phyloP scores from a whole-genome alignment of 106 monocot species.

The Posidonia australis region DNA sequence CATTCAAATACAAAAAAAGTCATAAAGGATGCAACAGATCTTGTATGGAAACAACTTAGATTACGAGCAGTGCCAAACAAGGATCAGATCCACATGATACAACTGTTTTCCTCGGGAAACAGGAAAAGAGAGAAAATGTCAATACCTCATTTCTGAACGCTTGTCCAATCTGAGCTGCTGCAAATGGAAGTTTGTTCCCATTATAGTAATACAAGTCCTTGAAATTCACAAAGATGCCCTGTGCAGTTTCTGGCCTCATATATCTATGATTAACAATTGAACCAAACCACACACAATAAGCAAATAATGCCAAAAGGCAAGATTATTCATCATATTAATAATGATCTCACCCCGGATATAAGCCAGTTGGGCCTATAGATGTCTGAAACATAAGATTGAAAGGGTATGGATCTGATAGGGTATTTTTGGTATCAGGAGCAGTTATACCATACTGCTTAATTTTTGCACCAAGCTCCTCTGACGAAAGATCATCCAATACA shows the following conservation, averaged over 20 bases:
- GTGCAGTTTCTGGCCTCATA: conserved; percentile 96
- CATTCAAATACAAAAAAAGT: too few relatives aligned
- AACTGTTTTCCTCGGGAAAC: neutral
- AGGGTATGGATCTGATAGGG: conserved; percentile 84
- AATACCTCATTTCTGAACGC: conserved; percentile 94
- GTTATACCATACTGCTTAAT: conserved; percentile 82
- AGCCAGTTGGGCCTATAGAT: conserved; percentile 79
- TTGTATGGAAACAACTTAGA: neutral
- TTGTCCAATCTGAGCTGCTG: conserved; percentile 89
- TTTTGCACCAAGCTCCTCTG: conserved; percentile 64
- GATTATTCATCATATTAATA: neutral
- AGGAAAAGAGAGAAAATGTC: neutral
- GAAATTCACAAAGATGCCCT: conserved; percentile 96
- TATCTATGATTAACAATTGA: conserved; percentile 34
- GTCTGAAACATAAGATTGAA: conserved; percentile 99
- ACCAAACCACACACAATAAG: neutral
- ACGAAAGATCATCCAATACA: conserved; percentile 66
- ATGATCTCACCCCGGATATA: conserved; percentile 49
- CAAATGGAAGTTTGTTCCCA: conserved; percentile 90
- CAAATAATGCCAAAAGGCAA: neutral
- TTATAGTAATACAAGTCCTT: conserved; percentile 96
- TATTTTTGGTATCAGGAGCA: conserved; percentile 82
- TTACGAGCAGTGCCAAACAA: neutral
- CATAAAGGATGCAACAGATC: too few relatives aligned
- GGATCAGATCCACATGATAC: neutral